phyloP scores from a whole-genome alignment of 345 rosid genomes.

The Microcos paniculata region DNA sequence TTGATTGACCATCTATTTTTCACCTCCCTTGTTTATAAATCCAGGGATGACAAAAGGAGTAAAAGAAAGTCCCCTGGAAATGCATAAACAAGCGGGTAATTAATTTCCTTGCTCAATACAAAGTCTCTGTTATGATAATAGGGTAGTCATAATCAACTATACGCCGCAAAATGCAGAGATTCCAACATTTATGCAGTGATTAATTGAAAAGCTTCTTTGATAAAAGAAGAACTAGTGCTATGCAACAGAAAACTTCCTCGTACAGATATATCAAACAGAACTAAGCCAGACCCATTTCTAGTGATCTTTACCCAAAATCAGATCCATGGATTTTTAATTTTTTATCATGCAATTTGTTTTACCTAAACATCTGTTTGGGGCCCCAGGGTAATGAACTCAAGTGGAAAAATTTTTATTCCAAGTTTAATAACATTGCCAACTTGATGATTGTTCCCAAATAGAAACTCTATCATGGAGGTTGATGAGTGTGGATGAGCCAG shows the following conservation, averaged over 20 bases:
- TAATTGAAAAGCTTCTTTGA: not conserved
- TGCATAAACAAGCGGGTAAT: not conserved
- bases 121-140: not conserved
- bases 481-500: not conserved
- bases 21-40: not conserved
- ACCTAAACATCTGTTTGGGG: too few relatives aligned
- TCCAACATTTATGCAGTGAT: not conserved
- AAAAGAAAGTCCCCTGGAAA: constrained; percentile 5
- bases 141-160: not conserved
- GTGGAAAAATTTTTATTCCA: not conserved
- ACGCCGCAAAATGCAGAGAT: not conserved
- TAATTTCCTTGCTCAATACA: not conserved
- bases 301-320: too few relatives aligned
- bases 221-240: too few relatives aligned
- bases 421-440: not conserved
- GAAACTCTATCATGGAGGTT: constrained; percentile 1
- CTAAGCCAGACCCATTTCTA: too few relatives aligned
- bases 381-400: not conserved
- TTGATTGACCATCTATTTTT: not conserved
- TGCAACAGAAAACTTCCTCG: too few relatives aligned
- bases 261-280: too few relatives aligned
- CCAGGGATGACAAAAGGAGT: not conserved
- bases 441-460: constrained; percentile 1
- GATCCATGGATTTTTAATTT: too few relatives aligned
- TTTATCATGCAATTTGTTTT: too few relatives aligned